A percentile compares a stretch with the other conserved stretches of the same genome.
phyloP scores from a whole-genome alignment of 1,284 basidiomycete species.

The Exobasidium cylindrosporum region DNA sequence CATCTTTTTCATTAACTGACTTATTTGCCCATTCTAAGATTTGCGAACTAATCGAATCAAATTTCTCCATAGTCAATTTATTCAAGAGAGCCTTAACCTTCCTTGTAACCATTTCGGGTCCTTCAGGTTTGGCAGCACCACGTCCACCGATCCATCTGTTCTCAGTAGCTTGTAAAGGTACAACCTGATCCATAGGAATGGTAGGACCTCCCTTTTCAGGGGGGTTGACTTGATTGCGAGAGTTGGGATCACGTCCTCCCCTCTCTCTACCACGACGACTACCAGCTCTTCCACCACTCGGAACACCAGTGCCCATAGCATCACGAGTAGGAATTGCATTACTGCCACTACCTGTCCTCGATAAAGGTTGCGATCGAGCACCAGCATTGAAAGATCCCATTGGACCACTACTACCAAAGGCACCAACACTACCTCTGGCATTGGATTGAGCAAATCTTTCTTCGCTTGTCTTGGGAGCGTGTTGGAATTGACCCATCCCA shows the following conservation, averaged over 20 bases:
- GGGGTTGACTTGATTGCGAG: constrained; percentile 39
- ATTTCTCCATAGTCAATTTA: constrained; percentile 95
- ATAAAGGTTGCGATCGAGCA: constrained; percentile 48
- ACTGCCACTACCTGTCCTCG: constrained; percentile 51
- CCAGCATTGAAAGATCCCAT: constrained; percentile 51
- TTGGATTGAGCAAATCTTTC: constrained; percentile 51
- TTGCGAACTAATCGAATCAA: constrained; percentile 89
- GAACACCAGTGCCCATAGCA: constrained; percentile 53
- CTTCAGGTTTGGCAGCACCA: constrained; percentile 59
- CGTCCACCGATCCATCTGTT: constrained; percentile 69
- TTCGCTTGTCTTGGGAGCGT: constrained; percentile 52
- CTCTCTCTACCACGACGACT: constrained; percentile 48
- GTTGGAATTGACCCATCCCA: constrained; percentile 38
- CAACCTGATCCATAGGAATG: constrained; percentile 62
- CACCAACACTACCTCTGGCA: constrained; percentile 24
- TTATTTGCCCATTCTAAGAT: constrained; percentile 93
- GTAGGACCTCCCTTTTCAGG: constrained; percentile 55
- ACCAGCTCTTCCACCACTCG: constrained; percentile 46
- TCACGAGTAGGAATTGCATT: constrained; percentile 50
- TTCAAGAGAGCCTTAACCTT: constrained; percentile 92
- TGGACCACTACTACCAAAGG: constrained; percentile 34
- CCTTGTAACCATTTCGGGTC: constrained; percentile 79
- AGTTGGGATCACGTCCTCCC: constrained; percentile 36
- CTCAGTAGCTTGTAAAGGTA: constrained; percentile 71
- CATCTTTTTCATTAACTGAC: constrained; percentile 86